Conservation (phyloP, 352 stramenopile genomes). For the Phytophthora uliginosa region DNA sequence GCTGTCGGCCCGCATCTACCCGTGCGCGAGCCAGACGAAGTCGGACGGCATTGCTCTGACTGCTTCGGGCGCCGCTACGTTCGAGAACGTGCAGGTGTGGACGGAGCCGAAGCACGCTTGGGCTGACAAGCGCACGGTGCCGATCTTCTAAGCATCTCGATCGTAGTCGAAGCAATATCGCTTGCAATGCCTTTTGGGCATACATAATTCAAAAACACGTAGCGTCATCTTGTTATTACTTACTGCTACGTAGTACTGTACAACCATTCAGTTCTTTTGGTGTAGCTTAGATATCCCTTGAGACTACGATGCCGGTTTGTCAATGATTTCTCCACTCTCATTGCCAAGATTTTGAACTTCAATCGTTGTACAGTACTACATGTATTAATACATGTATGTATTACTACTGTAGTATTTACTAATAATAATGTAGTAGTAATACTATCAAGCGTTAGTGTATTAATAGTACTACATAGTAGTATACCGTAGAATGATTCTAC, state of each 20-base stretch:
- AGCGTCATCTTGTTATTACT: slow-evolving; percentile 8
- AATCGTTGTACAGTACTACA: too few species aligned
- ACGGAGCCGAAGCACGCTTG: slow-evolving; percentile 68
- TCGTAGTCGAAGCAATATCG: neutral
- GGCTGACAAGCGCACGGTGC: slow-evolving; percentile 50
- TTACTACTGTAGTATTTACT: too few species aligned
- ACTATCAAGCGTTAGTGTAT: too few species aligned
- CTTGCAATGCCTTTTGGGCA: slow-evolving; percentile 12
- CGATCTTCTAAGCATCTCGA: slow-evolving; percentile 34
- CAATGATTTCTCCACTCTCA: too few species aligned
- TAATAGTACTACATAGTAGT: too few species aligned
- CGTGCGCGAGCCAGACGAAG: slow-evolving; percentile 53
- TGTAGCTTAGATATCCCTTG: neutral
- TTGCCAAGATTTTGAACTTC: neutral
- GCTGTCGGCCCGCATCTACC: slow-evolving; percentile 76
- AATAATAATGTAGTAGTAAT: too few species aligned
- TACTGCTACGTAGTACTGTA: too few species aligned
- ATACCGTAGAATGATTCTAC: too few species aligned
- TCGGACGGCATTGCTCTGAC: slow-evolving; percentile 69
- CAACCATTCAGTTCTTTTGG: neutral
- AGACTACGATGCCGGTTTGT: too few species aligned
- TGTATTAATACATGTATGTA: too few species aligned
- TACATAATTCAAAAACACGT: slow-evolving; percentile 21
- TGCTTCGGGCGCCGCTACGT: slow-evolving; percentile 52
- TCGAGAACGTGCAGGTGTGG: slow-evolving; percentile 34